Conservation (phyloP, 352 stramenopile species). For the Globisporangium perplexum region DNA sequence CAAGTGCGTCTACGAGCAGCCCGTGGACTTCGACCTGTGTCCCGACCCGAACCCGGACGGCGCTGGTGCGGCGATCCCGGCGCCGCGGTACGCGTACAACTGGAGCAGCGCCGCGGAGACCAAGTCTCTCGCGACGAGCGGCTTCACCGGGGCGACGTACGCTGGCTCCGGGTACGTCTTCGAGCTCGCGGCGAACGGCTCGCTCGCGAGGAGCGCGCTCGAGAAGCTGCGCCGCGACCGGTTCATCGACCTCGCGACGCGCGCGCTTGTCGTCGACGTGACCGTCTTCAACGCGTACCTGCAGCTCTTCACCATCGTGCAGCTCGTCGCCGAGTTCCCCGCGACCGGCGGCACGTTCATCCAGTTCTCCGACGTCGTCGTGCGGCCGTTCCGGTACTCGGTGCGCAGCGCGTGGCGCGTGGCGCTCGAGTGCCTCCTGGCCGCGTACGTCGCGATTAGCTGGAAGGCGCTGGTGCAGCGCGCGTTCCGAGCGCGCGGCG, state of each 20-base stretch:
- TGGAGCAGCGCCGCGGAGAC: conserved; percentile 32
- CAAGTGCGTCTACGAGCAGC: conserved; percentile 66
- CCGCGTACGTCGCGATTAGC: conserved; percentile 32
- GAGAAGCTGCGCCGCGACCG: conserved; percentile 29
- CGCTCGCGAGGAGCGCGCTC: conserved; percentile 19
- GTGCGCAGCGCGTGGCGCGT: conserved; percentile 26
- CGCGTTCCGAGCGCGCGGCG: conserved; percentile 22
- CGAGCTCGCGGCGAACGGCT: conserved; percentile 35
- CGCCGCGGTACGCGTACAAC: conserved; percentile 43
- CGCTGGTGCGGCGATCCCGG: conserved; percentile 20
- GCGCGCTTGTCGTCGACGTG: conserved; percentile 54
- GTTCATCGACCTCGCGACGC: conserved; percentile 56
- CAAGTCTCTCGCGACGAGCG: conserved; percentile 13
- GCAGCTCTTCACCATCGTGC: conserved; percentile 57
- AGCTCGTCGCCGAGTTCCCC: conserved; percentile 59
- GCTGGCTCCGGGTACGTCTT: conserved; percentile 58
- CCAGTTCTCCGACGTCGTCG: conserved; percentile 32
- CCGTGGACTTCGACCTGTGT: conserved; percentile 36
- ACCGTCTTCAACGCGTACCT: conserved; percentile 63
- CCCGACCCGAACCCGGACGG: conserved; percentile 48
- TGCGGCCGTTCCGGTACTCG: conserved; percentile 55
- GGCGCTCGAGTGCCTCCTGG: conserved; percentile 46
- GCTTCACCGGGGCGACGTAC: conserved; percentile 33
- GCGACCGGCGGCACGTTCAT: conserved; percentile 47
- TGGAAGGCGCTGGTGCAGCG: conserved; percentile 31